phyloP scores from a whole-genome alignment of 139 green algal species.

The Nannochloris sp. region DNA sequence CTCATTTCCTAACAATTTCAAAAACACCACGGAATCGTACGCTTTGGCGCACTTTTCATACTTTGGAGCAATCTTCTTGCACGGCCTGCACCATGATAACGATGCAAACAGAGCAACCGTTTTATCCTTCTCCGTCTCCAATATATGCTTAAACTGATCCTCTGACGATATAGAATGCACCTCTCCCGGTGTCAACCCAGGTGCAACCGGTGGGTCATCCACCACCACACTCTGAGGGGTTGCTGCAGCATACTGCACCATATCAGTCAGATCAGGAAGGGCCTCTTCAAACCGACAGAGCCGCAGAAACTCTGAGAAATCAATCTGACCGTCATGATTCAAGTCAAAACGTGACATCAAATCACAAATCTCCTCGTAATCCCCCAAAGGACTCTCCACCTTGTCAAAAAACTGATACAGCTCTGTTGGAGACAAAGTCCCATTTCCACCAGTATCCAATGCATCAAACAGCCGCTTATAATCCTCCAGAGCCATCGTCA shows the following conservation, averaged over 20 bases:
- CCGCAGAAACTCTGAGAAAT: conserved; percentile 54
- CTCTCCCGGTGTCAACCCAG: not conserved
- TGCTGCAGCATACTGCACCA: not conserved
- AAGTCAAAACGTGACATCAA: conserved; percentile 43
- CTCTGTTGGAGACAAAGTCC: conserved; percentile 31
- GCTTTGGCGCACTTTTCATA: conserved; percentile 33
- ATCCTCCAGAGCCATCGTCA: conserved; percentile 62
- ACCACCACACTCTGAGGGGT: not conserved
- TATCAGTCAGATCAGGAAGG: conserved; percentile 11
- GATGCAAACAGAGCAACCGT: conserved; percentile 36
- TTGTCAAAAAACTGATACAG: conserved; percentile 29
- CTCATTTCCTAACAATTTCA: conserved; percentile 43
- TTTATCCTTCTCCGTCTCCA: conserved; percentile 17
- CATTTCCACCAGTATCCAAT: conserved; percentile 36
- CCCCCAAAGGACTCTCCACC: conserved; percentile 25
- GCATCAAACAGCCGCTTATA: conserved; percentile 59
- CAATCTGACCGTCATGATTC: conserved; percentile 35
- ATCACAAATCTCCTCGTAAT: conserved; percentile 18
- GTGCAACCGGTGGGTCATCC: not conserved
- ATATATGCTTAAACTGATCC: conserved; percentile 23
- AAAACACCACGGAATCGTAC: conserved; percentile 34
- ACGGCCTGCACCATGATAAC: conserved; percentile 44
- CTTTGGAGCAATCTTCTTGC: conserved; percentile 23
- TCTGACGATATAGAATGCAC: conserved; percentile 10
- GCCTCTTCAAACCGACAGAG: conserved; percentile 48